A percentile compares a stretch with the other conserved stretches of the same genome.
Evolutionary conservation across 1,284 basidiomycete genomes (phyloP).

Genomic region (Nidula niveotomentosa): DNA sequence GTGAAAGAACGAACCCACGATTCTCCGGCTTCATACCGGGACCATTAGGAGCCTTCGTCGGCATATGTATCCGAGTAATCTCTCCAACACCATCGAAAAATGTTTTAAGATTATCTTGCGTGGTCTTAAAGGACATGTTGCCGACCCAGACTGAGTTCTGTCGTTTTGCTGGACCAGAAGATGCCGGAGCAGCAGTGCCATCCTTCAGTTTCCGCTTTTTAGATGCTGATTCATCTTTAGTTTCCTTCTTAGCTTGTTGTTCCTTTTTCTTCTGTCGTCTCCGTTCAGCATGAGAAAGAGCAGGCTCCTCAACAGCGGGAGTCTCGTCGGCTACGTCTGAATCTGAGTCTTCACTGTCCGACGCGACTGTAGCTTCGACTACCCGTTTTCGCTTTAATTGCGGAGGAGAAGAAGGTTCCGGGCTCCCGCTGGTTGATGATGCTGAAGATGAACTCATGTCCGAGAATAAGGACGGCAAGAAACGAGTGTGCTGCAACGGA

Average conservation of each 20-base stretch:
- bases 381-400: constrained; percentile 10
- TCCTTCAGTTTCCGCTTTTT: constrained; percentile 51
- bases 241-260: constrained; percentile 20
- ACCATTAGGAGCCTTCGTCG: constrained; percentile 50
- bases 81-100: constrained; percentile 78
- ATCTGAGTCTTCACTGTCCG: constrained; percentile 12
- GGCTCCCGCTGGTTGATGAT: constrained; percentile 20
- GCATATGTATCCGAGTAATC: constrained; percentile 76
- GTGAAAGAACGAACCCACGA: constrained; percentile 51
- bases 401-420: constrained; percentile 15
- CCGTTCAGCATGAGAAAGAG: constrained; percentile 73
- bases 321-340: constrained; percentile 9
- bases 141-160: constrained; percentile 95
- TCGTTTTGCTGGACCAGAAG: constrained; percentile 35
- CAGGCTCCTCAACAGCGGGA: constrained; percentile 35
- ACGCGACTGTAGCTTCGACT: constrained; percentile 5
- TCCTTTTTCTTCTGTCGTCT: constrained; percentile 60
- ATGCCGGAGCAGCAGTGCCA: constrained; percentile 25
- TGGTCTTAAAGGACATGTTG: constrained; percentile 92
- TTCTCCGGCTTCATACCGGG: constrained; percentile 56
- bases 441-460: constrained; percentile 26
- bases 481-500: no score
- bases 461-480: no score
- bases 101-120: constrained; percentile 61
- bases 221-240: constrained; percentile 15